These are phyloP conservation scores for Ulmus americana DNA, from an alignment of 331 rosid genomes.

Conservation along the genomic window DNA sequence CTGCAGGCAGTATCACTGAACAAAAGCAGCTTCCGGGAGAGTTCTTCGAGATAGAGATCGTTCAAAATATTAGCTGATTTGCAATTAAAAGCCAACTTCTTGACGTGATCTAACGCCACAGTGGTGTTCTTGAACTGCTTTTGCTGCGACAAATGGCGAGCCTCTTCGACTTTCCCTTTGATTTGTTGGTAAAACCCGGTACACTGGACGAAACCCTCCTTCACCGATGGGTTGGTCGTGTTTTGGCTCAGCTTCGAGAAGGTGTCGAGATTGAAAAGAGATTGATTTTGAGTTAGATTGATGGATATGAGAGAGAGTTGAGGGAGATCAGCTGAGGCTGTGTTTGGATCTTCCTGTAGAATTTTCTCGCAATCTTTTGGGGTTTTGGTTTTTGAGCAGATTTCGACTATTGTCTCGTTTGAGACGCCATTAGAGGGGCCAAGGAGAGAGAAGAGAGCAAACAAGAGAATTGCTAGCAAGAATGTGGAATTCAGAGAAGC, in stretches of 20 bases:
- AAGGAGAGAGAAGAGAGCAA: not conserved
- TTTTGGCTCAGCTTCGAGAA: not conserved
- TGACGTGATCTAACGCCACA: not conserved
- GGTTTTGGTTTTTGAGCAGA: constrained; percentile 9
- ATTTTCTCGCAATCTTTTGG: not conserved
- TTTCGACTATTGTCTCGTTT: not conserved
- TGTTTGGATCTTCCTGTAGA: not conserved
- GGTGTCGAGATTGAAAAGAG: not conserved
- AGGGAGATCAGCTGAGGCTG: constrained; percentile 7
- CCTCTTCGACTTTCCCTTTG: not conserved
- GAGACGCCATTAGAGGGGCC: not conserved
- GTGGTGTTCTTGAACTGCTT: not conserved
- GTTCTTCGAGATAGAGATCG: not conserved
- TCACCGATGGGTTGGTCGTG: not conserved
- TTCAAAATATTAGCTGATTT: not conserved
- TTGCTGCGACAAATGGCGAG: not conserved
- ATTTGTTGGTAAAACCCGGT: not conserved
- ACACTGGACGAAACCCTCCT: not conserved
- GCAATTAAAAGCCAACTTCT: not conserved
- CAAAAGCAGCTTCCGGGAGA: not conserved
- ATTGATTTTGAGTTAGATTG: not conserved
- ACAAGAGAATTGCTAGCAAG: too few relatives aligned
- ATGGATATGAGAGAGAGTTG: constrained; percentile 6
- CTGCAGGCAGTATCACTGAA: not conserved
- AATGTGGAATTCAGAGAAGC: too few relatives aligned